A percentile compares a stretch with the other conserved stretches of the same genome.
Evolutionary conservation across 768 basidiomycete genomes (phyloP).

Genomic region (Psilocybe cyanescens): DNA sequence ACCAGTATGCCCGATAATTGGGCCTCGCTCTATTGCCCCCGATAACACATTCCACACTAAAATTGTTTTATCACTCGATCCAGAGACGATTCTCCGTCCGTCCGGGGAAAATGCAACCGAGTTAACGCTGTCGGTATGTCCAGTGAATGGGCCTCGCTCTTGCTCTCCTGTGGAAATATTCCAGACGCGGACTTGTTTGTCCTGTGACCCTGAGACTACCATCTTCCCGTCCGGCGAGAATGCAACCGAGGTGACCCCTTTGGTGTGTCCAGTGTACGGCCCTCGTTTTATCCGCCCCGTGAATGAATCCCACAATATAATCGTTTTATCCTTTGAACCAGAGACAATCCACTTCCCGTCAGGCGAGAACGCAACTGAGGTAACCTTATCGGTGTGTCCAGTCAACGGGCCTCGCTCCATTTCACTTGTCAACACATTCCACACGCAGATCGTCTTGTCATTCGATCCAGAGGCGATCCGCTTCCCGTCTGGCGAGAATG

Average conservation of each 20-base stretch:
- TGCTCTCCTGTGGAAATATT: neutral
- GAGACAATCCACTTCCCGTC: no score
- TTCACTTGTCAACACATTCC: neutral
- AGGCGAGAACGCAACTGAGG: neutral
- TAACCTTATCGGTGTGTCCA: neutral
- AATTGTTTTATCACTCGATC: neutral
- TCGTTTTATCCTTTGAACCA: neutral
- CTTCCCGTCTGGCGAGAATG: conserved; percentile 22
- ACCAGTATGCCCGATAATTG: neutral
- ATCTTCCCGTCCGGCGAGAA: neutral
- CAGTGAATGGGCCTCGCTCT: neutral
- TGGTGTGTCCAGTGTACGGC: neutral
- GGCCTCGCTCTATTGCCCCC: neutral
- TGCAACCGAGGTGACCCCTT: neutral
- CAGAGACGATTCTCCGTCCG: conserved; percentile 3
- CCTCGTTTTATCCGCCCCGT: neutral
- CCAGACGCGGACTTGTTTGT: conserved; percentile 1
- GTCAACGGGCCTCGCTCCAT: neutral
- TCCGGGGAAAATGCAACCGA: conserved; percentile 9
- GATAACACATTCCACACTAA: neutral
- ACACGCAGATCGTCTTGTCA: neutral
- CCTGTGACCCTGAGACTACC: neutral
- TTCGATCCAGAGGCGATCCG: conserved; percentile 8
- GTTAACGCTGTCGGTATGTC: neutral
- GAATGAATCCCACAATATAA: neutral